Conservation (phyloP, 495 filamentous ascomycete species). For the Aspergillus biplanus region DNA sequence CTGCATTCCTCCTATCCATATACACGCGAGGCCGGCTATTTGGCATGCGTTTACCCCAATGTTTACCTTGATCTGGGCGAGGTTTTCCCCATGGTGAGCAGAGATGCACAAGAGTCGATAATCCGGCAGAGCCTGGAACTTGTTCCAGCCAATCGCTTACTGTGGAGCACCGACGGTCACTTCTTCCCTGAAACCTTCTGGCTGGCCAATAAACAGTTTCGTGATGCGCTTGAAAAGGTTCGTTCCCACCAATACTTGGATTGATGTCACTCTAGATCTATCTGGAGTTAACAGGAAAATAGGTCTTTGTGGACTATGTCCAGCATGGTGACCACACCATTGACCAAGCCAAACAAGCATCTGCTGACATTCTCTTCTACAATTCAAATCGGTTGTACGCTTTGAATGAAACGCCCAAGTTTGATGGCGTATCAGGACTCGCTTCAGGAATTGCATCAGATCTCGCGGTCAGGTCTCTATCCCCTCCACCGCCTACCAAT, state of each 20-base stretch:
- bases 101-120: constrained; percentile 75
- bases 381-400: constrained; percentile 72
- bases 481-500: constrained; percentile 5
- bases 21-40: constrained; percentile 79
- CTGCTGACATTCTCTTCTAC: constrained; percentile 65
- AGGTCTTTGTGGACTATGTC: constrained; percentile 68
- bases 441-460: not conserved
- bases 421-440: constrained; percentile 10
- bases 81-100: constrained; percentile 81
- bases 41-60: constrained; percentile 79
- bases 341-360: constrained; percentile 61
- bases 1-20: constrained; percentile 87
- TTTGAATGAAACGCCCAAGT: constrained; percentile 37
- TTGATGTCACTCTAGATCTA: not conserved
- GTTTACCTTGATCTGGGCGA: constrained; percentile 86
- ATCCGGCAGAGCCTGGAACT: constrained; percentile 77
- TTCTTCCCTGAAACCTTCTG: constrained; percentile 84
- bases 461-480: constrained; percentile 9
- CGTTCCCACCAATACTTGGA: not conserved
- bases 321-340: constrained; percentile 57
- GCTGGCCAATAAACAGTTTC: constrained; percentile 76
- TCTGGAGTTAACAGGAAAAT: not conserved
- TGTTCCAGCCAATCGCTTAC: constrained; percentile 72
- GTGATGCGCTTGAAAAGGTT: constrained; percentile 72
- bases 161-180: constrained; percentile 87